phyloP scores from a whole-genome alignment of 2,329 filamentous ascomycete species.

The Botrytis sinoallii region DNA sequence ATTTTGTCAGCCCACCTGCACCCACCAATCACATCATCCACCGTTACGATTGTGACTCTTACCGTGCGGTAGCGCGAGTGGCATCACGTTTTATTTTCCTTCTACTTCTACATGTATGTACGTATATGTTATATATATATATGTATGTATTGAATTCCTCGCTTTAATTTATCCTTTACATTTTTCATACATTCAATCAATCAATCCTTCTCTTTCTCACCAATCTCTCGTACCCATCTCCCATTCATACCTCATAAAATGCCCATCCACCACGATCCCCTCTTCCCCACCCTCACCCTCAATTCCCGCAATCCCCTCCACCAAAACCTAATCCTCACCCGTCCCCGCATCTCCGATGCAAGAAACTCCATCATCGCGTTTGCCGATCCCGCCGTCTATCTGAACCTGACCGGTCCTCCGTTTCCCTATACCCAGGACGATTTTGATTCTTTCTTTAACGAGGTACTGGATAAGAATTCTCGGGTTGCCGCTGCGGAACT shows the following conservation, averaged over 20 bases:
- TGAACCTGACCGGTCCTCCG: neutral
- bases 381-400: slow-evolving; percentile 3
- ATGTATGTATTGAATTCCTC: too few relatives aligned
- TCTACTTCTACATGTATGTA: neutral
- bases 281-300: neutral
- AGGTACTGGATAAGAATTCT: neutral
- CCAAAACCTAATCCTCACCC: slow-evolving; percentile 13
- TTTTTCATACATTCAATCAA: too few relatives aligned
- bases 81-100: neutral
- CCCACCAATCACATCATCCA: neutral
- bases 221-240: too few relatives aligned
- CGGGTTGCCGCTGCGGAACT: neutral
- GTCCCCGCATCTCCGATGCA: neutral
- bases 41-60: neutral
- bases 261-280: slow-evolving; percentile 1
- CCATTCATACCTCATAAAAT: neutral
- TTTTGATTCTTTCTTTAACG: neutral
- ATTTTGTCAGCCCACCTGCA: neutral
- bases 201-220: too few relatives aligned
- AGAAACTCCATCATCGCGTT: neutral
- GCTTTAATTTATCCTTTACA: too few relatives aligned
- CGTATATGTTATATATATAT: neutral
- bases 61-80: neutral
- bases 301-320: neutral
- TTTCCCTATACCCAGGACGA: slow-evolving; percentile 5